Evolutionary conservation across 495 filamentous ascomycete genomes (phyloP).

Genomic region (Diplogelasinospora grovesii): DNA sequence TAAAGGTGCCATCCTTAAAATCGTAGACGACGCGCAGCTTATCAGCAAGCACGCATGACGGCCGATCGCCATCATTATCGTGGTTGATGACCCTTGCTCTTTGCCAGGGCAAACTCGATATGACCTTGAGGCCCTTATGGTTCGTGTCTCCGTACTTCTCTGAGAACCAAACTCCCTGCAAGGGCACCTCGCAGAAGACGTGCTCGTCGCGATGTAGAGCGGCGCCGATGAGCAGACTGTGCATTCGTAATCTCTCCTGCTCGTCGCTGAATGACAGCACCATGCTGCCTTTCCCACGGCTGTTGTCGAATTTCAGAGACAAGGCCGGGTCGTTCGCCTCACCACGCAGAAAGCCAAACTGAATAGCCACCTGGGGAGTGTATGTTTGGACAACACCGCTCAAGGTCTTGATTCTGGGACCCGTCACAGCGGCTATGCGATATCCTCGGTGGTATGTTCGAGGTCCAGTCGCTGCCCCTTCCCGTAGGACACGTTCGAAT

Average conservation of each 20-base stretch:
- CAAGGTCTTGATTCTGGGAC: slow-evolving; percentile 64
- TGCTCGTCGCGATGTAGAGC: slow-evolving; percentile 51
- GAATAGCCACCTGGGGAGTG: slow-evolving; percentile 52
- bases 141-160: slow-evolving; percentile 40
- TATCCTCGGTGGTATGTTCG: slow-evolving; percentile 68
- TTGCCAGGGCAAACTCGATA: slow-evolving; percentile 42
- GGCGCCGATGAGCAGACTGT: slow-evolving; percentile 64
- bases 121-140: slow-evolving; percentile 35
- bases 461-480: slow-evolving; percentile 59
- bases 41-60: slow-evolving; percentile 61
- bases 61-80: slow-evolving; percentile 32
- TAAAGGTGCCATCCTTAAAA: slow-evolving; percentile 60
- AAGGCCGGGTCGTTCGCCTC: slow-evolving; percentile 60
- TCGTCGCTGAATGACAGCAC: slow-evolving; percentile 66
- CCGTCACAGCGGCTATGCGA: slow-evolving; percentile 67
- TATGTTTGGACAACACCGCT: slow-evolving; percentile 64
- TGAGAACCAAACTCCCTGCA: slow-evolving; percentile 58
- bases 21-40: slow-evolving; percentile 61
- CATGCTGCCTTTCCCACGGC: slow-evolving; percentile 58
- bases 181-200: slow-evolving; percentile 53
- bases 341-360: slow-evolving; percentile 65
- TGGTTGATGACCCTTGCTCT: slow-evolving; percentile 51
- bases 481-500: slow-evolving; percentile 59
- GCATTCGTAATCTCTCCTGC: slow-evolving; percentile 57
- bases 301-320: slow-evolving; percentile 61